Base-by-base conservation (phyloP, 2,329 filamentous ascomycete genomes). In the Diaporthe caulivora region DNA sequence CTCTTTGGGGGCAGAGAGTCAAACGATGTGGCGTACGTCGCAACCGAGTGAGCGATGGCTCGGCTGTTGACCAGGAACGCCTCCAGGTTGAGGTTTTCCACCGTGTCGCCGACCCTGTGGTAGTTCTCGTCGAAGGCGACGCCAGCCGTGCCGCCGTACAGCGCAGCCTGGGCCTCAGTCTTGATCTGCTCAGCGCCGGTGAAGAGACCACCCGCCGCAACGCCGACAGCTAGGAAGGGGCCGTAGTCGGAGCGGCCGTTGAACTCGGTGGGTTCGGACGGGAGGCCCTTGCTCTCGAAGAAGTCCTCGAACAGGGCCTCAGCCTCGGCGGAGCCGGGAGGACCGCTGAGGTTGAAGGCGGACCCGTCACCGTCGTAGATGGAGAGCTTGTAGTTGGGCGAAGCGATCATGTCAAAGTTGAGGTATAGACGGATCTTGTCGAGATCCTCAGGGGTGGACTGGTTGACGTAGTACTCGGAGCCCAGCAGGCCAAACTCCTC, bases 191-290 rank as follows among this genome's bases (percentile, higher is more conserved):
- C 90, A 17, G 80, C 80, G 70, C 84, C 81, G 11, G 92, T 93
- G 78, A 92, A 92, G 73, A 94, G 86, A 17, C 92, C 92, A 34
- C 92, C 92, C 0, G 89, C 88, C 2, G 92, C 90, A 73, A 93
- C 92, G 13, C 90, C 90, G 76, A 88, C 88, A 78, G 89, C 87
- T 75, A 93, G 89, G 83, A 94, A 93, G 3, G 88, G 90, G 51
- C 88, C 90, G 78, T 94, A 93, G 80, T 94, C 92, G 26, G 67
- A 70, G 26, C 67, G 67, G 40, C 54, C 54, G 79, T 89, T 88
- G 78, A 94, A 94, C 58, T 88, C 87, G 31, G 91, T 91, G 37
- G 89, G 88, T 0, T 89, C 89, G 75, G 87, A 90, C 76, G 86
- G 85, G 54, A 85, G 79, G 21, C 84, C 86, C 67, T 87, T 83